These are phyloP conservation scores for Russula vinacea DNA, from an alignment of 768 basidiomycete species.

Conservation along the genomic window DNA sequence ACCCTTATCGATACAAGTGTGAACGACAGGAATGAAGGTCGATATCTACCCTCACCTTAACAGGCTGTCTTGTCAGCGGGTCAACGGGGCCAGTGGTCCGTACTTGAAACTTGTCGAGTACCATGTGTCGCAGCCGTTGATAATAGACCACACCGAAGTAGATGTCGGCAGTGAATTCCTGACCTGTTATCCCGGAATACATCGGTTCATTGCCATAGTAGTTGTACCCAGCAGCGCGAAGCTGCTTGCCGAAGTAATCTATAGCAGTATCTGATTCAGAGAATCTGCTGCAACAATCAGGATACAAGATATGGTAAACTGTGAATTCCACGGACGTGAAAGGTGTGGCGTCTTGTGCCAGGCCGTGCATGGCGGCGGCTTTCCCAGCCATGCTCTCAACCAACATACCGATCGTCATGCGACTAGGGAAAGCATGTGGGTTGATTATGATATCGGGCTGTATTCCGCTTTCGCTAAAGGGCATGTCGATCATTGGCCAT, in stretches of 20 bases:
- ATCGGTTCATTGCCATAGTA: conserved; percentile 99
- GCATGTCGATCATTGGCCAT: conserved; percentile 98
- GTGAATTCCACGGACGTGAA: conserved; percentile 67
- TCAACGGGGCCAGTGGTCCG: conserved; percentile 98
- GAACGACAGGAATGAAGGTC: conserved; percentile 13
- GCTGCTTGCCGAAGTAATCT: conserved; percentile 95
- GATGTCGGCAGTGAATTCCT: conserved; percentile 98
- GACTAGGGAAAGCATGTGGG: conserved; percentile 97
- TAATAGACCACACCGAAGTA: conserved; percentile 99
- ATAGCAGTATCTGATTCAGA: conserved; percentile 96
- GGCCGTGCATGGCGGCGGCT: conserved; percentile 95
- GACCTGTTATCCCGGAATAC: conserved; percentile 99
- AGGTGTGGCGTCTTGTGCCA: conserved; percentile 97
- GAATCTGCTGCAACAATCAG: conserved; percentile 52
- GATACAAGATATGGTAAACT: conserved; percentile 5
- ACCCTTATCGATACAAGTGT: conserved; percentile 46
- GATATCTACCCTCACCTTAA: conserved; percentile 52
- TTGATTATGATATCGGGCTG: conserved; percentile 99
- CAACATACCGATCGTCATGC: conserved; percentile 99
- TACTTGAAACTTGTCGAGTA: conserved; percentile 99
- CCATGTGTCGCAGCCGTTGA: conserved; percentile 98
- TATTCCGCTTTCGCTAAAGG: conserved; percentile 97
- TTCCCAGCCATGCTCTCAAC: conserved; percentile 99
- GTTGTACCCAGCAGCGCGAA: conserved; percentile 92
- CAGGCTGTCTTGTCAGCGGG: conserved; percentile 91